Evolutionary conservation across 202 grass and related monocot genomes (phyloP).

Genomic region (Alloteropsis angusta): DNA sequence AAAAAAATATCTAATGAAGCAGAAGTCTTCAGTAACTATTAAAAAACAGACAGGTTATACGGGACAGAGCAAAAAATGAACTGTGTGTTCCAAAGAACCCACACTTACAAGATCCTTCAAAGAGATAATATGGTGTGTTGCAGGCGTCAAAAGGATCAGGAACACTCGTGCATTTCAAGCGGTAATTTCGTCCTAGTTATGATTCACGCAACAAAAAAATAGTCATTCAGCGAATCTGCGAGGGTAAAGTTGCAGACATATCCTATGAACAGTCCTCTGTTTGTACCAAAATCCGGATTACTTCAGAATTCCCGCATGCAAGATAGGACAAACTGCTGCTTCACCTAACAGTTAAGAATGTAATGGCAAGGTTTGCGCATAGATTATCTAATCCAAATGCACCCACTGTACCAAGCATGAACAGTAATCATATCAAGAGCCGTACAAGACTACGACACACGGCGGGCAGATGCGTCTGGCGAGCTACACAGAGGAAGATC

Average conservation of each 20-base stretch:
- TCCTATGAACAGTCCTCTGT: neutral
- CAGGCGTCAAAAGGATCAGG: neutral
- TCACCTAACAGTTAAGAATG: neutral
- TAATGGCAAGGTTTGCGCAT: neutral
- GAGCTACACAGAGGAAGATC: neutral
- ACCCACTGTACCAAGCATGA: neutral
- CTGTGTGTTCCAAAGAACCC: neutral
- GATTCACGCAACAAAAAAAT: neutral
- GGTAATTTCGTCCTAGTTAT: neutral
- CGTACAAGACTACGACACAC: neutral
- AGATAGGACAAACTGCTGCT: neutral
- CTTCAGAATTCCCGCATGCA: neutral
- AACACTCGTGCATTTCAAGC: neutral
- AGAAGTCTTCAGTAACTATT: neutral
- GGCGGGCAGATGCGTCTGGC: neutral
- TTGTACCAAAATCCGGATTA: neutral
- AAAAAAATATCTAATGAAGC: neutral
- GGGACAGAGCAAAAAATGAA: neutral
- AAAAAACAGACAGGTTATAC: neutral
- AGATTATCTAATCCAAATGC: slow-evolving; percentile 4
- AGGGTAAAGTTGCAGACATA: neutral
- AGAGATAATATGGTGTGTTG: neutral
- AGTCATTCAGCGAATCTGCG: neutral
- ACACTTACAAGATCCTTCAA: neutral
- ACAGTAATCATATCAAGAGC: neutral